Conservation (phyloP, 2,329 filamentous ascomycete genomes). For the Alternaria brassicicola region DNA sequence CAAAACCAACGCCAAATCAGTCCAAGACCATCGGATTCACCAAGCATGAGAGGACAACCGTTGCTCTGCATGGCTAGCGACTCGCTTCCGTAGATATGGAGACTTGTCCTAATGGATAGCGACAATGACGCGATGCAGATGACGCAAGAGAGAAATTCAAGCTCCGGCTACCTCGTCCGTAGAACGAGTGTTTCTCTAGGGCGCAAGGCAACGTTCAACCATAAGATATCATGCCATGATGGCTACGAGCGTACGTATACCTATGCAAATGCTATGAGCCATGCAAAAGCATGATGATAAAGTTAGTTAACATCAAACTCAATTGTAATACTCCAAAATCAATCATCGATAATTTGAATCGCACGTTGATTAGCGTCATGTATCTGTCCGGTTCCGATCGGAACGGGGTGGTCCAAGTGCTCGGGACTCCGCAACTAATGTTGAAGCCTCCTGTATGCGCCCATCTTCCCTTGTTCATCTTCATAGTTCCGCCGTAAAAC, state of each 20-base stretch:
- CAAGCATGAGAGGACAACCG: neutral
- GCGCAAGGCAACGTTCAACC: neutral
- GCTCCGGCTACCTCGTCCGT: neutral
- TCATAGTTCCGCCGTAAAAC: conserved; percentile 7
- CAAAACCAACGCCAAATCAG: neutral
- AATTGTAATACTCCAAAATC: neutral
- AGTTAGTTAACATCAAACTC: neutral
- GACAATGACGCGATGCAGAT: neutral
- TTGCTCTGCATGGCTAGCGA: neutral
- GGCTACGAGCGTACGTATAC: neutral
- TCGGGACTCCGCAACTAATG: conserved; percentile 16
- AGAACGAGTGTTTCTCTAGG: neutral
- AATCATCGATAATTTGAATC: neutral
- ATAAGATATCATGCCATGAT: neutral
- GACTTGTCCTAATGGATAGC: neutral
- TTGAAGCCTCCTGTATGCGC: conserved; percentile 5
- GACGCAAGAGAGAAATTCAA: neutral
- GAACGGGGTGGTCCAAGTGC: conserved; percentile 3
- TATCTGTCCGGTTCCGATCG: conserved; percentile 8
- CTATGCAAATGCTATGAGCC: neutral
- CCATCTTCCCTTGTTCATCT: neutral
- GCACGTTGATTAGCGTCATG: neutral
- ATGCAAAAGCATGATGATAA: neutral
- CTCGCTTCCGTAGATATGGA: neutral
- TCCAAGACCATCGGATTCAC: neutral